A percentile compares a stretch with the other conserved stretches of the same genome.
These are phyloP conservation scores for Talaromyces sp. DNA, from an alignment of 2,329 filamentous ascomycete genomes.

Conservation along the genomic window DNA sequence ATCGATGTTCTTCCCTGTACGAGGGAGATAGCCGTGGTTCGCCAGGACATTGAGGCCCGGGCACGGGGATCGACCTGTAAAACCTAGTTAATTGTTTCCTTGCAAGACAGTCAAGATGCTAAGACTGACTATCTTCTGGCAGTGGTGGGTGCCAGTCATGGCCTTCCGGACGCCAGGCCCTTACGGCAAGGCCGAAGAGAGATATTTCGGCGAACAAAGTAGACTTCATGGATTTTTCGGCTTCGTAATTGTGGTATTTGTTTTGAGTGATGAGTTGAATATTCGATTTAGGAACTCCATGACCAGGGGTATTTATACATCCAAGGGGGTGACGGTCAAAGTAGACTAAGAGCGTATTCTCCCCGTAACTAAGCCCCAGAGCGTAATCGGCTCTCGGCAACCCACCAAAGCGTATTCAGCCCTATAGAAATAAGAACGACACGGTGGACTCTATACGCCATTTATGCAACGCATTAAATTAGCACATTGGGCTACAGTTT, in stretches of 20 bases:
- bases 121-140: conserved; percentile 5
- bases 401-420: neutral
- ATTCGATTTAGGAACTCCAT: neutral
- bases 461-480: neutral
- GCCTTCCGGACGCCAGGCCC: neutral
- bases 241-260: neutral
- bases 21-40: conserved; percentile 27
- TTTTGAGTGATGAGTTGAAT: neutral
- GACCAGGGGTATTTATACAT: neutral
- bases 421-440: neutral
- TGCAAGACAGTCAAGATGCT: neutral
- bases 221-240: neutral
- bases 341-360: neutral
- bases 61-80: conserved; percentile 19
- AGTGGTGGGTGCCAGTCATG: conserved; percentile 10
- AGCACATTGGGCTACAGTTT: neutral
- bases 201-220: neutral
- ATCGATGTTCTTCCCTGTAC: conserved; percentile 22
- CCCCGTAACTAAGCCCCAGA: neutral
- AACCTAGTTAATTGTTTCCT: neutral
- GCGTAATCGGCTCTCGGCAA: neutral
- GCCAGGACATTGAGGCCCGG: conserved; percentile 30
- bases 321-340: neutral
- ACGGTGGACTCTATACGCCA: neutral
- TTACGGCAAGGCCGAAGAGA: neutral